Evolutionary conservation across 306 rosid genomes (phyloP), one percentile per base, ranked within the genome.

Genomic region (Vigna reflexopilosa): DNA sequence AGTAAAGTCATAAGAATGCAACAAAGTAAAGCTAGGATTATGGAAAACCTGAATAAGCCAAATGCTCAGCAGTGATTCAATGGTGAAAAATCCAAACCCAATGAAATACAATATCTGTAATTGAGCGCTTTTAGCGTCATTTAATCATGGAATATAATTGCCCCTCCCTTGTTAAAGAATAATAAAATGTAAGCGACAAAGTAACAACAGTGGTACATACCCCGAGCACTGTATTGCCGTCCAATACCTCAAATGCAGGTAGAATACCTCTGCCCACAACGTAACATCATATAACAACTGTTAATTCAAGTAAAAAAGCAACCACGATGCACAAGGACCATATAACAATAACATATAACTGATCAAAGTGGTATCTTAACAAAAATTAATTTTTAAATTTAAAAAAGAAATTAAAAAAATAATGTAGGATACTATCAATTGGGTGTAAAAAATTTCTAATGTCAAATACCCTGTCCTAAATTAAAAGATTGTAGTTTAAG

Each of bases 41-140:
- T 32, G 26, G 44, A 48, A 24, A 28, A 96, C 99, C 99, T 96
- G 96, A 90, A 96, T 85, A 75, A 96, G 97, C 94, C 94, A 93
- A 75, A 93, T 75, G 87, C 97, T 91, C 71, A 93, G 78, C 59
- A 96, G 45, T 36, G 94, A 67, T 84, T 96, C 99, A 15, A 84
- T 3, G 79, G 80, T 16, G 80, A 86, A 93, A 70, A 87, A 72
- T 42, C 84, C 98, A 79, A 85, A 88, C 50, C 99, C 99, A 77
- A 93, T 81, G 30, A 96, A 77, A 90, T 93, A 93, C 24, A 96
- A 79, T 83, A 86, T 82, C 99, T 96, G 90, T 70, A 64, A 67
- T 63, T 74, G 80, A 55, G 48, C 48, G 65, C 26, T 22, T 72
- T 75, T 65, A 80, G 32, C 22, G 66, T 59, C 36, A 70, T 76